phyloP scores from a whole-genome alignment of 1,284 basidiomycete genomes.

The Hortiboletus rubellus region DNA sequence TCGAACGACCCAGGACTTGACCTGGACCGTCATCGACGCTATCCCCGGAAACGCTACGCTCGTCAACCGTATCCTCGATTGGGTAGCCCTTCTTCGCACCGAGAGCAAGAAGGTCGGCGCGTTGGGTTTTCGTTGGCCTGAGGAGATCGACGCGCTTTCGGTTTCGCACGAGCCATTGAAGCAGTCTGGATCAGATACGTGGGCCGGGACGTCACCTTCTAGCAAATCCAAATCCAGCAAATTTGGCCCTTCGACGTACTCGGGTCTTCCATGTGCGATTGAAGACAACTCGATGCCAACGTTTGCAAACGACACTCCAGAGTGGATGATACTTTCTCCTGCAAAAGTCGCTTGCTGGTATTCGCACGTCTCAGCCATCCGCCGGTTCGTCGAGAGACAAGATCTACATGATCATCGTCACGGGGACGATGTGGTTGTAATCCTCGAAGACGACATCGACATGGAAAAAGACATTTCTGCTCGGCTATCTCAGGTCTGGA shows the following conservation, averaged over 20 bases:
- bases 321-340: slow-evolving; percentile 52
- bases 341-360: slow-evolving; percentile 73
- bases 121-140: slow-evolving; percentile 49
- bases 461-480: slow-evolving; percentile 66
- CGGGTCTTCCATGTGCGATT: slow-evolving; percentile 48
- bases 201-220: slow-evolving; percentile 19
- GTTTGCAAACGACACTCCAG: slow-evolving; percentile 42
- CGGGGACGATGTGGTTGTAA: slow-evolving; percentile 44
- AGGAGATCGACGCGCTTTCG: slow-evolving; percentile 38
- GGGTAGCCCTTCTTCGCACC: slow-evolving; percentile 41
- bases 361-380: slow-evolving; percentile 64
- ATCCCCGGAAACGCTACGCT: slow-evolving; percentile 38
- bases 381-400: slow-evolving; percentile 38
- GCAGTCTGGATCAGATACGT: slow-evolving; percentile 38
- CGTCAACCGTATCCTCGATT: slow-evolving; percentile 42
- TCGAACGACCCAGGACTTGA: slow-evolving; percentile 32
- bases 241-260: background rate
- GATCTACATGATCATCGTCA: background rate
- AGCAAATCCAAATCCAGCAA: background rate
- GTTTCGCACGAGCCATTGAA: slow-evolving; percentile 30
- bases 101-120: slow-evolving; percentile 2
- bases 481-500: slow-evolving; percentile 55
- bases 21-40: slow-evolving; percentile 58
- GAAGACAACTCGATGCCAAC: slow-evolving; percentile 44
- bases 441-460: slow-evolving; percentile 81